Evolutionary conservation across 2,329 filamentous ascomycete species (phyloP), one percentile per base, ranked within the genome.

Genomic region (Sporothrix schenckii): DNA sequence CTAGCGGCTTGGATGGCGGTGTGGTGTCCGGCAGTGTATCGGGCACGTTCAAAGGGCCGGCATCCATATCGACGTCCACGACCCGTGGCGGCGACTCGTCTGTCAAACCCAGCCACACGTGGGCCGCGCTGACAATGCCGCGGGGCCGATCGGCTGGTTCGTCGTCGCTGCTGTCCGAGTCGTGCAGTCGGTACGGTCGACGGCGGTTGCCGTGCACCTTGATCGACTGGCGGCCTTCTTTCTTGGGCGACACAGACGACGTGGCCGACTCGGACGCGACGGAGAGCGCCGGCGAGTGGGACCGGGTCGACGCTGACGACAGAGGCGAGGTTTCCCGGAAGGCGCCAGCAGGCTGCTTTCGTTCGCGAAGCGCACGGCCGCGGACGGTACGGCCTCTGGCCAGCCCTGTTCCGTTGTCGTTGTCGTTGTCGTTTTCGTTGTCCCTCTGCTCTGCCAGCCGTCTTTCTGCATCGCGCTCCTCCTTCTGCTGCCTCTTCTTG

Each of bases 131-230:
- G 3, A 24, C 27, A 34, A 65, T 50, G 10, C 61, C 61, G 41
- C 61, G 61, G 13, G 44, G 61, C 2, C 39, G 44, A 13, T 65
- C 24, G 4, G 16, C 44, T 11, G 16, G 16, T 14, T 34, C 44
- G 9, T 34, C 47, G 44, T 49, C 61, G 41, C 61, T 65, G 21
- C 24, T 34, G 16, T 65, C 44, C 6, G 61, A 34, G 10, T 49
- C 61, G n/a, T 49, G 44, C 61, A 65, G 44, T 27, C 47, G 61
- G 14, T 50, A 49, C 3, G 61, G 44, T 21, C 41, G 41, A 6
- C 61, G 61, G 9, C 61, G 61, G 61, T 65, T 65, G 61, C 61
- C 61, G 27, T 65, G 61, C 16, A 49, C 41, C n/a, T 50, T 65
- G 24, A n/a, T 19, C 2, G 30, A 11, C 19, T 50, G 61, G 14